Conservation (phyloP, 805 yeast genomes). For the Monosporozyma unispora region DNA sequence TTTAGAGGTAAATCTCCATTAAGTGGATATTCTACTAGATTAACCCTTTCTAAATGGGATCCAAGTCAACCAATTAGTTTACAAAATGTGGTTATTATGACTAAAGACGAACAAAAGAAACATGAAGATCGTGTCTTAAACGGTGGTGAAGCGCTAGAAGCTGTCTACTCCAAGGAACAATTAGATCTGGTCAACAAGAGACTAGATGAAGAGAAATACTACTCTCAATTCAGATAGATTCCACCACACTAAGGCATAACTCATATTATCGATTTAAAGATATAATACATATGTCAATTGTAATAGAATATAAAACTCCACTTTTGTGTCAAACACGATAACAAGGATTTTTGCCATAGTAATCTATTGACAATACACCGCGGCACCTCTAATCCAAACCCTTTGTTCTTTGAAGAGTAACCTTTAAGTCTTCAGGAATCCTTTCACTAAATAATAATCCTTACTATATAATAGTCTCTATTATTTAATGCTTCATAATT, state of each 20-base stretch:
- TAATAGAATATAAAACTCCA: background rate
- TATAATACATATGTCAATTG: background rate
- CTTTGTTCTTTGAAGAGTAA: background rate
- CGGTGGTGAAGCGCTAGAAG: constrained; percentile 54
- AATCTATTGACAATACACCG: too few relatives aligned
- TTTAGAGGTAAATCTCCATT: constrained; percentile 88
- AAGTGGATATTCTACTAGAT: constrained; percentile 69
- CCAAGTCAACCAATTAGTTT: constrained; percentile 52
- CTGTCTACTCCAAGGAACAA: constrained; percentile 56
- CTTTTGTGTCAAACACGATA: background rate
- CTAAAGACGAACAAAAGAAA: constrained; percentile 71
- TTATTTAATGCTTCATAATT: too few relatives aligned
- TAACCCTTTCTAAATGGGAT: constrained; percentile 81
- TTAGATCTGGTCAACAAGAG: constrained; percentile 50
- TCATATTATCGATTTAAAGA: too few relatives aligned
- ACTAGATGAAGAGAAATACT: constrained; percentile 67
- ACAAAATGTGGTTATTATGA: constrained; percentile 80
- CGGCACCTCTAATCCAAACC: background rate
- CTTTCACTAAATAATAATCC: too few relatives aligned
- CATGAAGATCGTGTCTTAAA: constrained; percentile 72
- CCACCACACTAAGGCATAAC: too few relatives aligned
- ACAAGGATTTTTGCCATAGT: too few relatives aligned
- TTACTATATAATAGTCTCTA: too few relatives aligned
- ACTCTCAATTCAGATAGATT: constrained; percentile 45
- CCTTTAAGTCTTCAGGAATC: too few relatives aligned